phyloP scores from a whole-genome alignment of 805 yeast species.

The Lipomyces orientalis region DNA sequence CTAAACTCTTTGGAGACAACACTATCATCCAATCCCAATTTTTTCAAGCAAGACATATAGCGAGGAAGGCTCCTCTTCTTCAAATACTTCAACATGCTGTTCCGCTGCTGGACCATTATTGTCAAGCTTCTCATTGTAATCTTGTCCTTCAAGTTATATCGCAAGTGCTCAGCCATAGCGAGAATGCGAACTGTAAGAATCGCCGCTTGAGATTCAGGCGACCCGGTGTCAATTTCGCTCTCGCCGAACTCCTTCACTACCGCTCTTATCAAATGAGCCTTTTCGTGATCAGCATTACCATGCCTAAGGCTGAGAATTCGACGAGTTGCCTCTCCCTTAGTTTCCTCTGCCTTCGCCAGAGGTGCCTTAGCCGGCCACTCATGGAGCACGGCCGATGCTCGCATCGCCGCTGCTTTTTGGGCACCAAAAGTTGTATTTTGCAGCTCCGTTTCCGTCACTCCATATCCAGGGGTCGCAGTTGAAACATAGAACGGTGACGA shows the following conservation, averaged over 20 bases:
- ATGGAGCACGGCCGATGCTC: neutral
- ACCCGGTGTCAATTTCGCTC: slow-evolving; percentile 88
- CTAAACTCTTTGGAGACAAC: slow-evolving; percentile 74
- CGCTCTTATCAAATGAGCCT: slow-evolving; percentile 61
- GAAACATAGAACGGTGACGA: slow-evolving; percentile 7
- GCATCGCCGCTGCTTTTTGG: neutral
- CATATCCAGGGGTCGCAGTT: slow-evolving; percentile 21
- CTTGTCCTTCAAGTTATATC: slow-evolving; percentile 73
- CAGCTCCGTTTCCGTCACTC: slow-evolving; percentile 13
- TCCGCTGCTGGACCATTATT: slow-evolving; percentile 88
- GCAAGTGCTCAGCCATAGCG: slow-evolving; percentile 74
- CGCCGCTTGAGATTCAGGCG: slow-evolving; percentile 96
- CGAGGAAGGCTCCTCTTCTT: slow-evolving; percentile 79
- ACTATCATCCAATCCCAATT: slow-evolving; percentile 84
- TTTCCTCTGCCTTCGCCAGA: slow-evolving; percentile 48
- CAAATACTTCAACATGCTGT: slow-evolving; percentile 77
- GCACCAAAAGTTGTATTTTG: slow-evolving; percentile 4
- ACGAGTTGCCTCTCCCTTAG: slow-evolving; percentile 68
- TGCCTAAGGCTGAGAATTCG: slow-evolving; percentile 79
- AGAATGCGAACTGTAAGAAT: slow-evolving; percentile 80
- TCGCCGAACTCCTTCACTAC: slow-evolving; percentile 84
- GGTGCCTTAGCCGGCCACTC: slow-evolving; percentile 6
- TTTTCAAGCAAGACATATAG: slow-evolving; percentile 84
- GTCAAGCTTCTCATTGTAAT: slow-evolving; percentile 72
- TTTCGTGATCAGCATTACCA: slow-evolving; percentile 62